phyloP scores from a whole-genome alignment of 2,329 filamentous ascomycete species.

The Dothideomycetes sp. region DNA sequence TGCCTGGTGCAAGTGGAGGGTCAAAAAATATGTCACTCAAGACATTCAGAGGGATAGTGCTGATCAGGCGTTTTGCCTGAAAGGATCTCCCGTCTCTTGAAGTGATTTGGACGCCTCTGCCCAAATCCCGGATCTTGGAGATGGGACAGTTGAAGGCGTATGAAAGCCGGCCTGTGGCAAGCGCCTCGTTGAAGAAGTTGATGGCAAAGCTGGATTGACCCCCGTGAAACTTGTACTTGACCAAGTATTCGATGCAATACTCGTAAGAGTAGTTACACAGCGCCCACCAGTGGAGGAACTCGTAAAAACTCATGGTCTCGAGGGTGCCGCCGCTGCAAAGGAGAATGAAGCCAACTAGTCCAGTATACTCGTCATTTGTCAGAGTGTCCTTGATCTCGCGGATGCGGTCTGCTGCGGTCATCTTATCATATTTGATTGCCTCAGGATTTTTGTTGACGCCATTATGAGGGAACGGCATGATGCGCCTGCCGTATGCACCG shows the following conservation, averaged over 20 bases:
- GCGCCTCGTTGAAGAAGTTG: conserved; percentile 8
- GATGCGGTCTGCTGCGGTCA: conserved; percentile 20
- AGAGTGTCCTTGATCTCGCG: conserved; percentile 15
- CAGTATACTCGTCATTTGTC: conserved; percentile 12
- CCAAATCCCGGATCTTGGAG: conserved; percentile 8
- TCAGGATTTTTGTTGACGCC: conserved; percentile 17
- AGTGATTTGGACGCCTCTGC: not conserved
- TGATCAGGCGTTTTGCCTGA: conserved; percentile 11
- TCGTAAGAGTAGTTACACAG: conserved; percentile 17
- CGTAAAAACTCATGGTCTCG: conserved; percentile 16
- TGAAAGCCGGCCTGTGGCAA: not conserved
- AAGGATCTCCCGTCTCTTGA: conserved; percentile 3
- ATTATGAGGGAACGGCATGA: conserved; percentile 28
- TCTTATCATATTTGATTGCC: conserved; percentile 15
- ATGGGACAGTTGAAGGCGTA: conserved; percentile 4
- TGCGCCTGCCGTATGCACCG: conserved; percentile 16
- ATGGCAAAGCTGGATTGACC: conserved; percentile 11
- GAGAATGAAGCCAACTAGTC: conserved; percentile 14
- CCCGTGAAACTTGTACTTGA: conserved; percentile 17
- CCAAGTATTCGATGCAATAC: conserved; percentile 14
- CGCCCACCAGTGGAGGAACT: conserved; percentile 20
- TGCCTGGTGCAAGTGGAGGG: conserved; percentile 16
- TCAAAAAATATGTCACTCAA: conserved; percentile 16
- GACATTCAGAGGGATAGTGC: conserved; percentile 14
- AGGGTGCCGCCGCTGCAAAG: conserved; percentile 11